A percentile compares a stretch with the other conserved stretches of the same genome.
These are phyloP conservation scores for Beauveria medogensis DNA, from an alignment of 2,329 filamentous ascomycete genomes.

Conservation along the genomic window DNA sequence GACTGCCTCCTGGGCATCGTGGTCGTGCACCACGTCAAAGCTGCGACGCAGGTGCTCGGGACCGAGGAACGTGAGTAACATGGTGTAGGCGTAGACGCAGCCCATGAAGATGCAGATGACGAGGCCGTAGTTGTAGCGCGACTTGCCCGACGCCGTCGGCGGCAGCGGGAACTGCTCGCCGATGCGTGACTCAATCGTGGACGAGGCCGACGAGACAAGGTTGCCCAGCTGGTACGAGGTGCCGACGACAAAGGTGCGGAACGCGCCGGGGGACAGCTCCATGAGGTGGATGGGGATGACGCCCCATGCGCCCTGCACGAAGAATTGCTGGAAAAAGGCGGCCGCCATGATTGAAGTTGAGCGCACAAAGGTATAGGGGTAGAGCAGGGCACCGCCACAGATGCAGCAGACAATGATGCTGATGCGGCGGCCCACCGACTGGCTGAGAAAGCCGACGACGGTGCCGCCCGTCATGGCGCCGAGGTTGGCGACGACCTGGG, in stretches of 20 bases:
- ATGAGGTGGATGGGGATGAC: constrained; percentile 72
- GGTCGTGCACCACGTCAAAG: constrained; percentile 43
- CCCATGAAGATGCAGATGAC: constrained; percentile 91
- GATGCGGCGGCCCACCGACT: constrained; percentile 61
- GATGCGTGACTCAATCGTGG: constrained; percentile 68
- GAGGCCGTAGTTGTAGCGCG: constrained; percentile 66
- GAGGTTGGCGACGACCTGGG: constrained; percentile 63
- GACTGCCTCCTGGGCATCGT: constrained; percentile 38
- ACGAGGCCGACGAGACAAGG: constrained; percentile 59
- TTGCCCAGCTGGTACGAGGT: constrained; percentile 73
- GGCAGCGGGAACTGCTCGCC: constrained; percentile 68
- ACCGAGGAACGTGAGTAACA: constrained; percentile 55
- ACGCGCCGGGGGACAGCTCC: constrained; percentile 64
- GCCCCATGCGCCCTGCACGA: constrained; percentile 69
- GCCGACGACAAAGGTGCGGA: constrained; percentile 68
- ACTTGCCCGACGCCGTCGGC: constrained; percentile 36
- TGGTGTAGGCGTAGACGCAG: constrained; percentile 62
- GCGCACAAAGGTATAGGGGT: constrained; percentile 69
- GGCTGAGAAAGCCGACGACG: constrained; percentile 56
- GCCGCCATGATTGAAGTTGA: constrained; percentile 61
- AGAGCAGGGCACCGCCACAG: constrained; percentile 66
- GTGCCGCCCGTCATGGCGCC: constrained; percentile 64
- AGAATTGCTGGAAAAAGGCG: constrained; percentile 79
- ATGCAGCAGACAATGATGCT: constrained; percentile 58
- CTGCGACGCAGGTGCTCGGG: constrained; percentile 44